A percentile compares a stretch with the other conserved stretches of the same genome.
These are phyloP conservation scores for Epichloe uncinata DNA, from an alignment of 2,329 filamentous ascomycete genomes.

Conservation along the genomic window DNA sequence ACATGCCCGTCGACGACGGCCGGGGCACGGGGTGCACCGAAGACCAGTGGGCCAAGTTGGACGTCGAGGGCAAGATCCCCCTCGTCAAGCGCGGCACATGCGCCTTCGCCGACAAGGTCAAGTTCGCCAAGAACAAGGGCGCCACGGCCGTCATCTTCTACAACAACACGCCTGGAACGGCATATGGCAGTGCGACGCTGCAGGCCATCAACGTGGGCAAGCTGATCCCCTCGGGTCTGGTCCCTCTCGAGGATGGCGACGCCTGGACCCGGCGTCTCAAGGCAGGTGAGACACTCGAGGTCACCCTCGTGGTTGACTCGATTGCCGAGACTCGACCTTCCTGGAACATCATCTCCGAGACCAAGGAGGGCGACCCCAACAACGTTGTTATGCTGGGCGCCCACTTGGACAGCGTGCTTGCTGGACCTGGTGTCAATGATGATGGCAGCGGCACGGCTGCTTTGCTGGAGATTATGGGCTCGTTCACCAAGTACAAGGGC, in stretches of 20 bases:
- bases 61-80: slow-evolving; percentile 28
- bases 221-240: slow-evolving; percentile 20
- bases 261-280: slow-evolving; percentile 19
- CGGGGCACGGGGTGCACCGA: slow-evolving; percentile 25
- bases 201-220: slow-evolving; percentile 22
- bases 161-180: slow-evolving; percentile 38
- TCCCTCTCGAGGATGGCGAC: slow-evolving; percentile 18
- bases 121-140: slow-evolving; percentile 26
- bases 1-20: slow-evolving; percentile 23
- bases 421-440: slow-evolving; percentile 27
- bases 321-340: slow-evolving; percentile 18
- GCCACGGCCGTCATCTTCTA: slow-evolving; percentile 40
- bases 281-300: slow-evolving; percentile 16
- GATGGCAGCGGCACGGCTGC: slow-evolving; percentile 24
- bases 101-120: slow-evolving; percentile 27
- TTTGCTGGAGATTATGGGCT: slow-evolving; percentile 22
- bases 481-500: slow-evolving; percentile 21
- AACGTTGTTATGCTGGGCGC: slow-evolving; percentile 28
- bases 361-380: slow-evolving; percentile 24
- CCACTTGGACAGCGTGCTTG: slow-evolving; percentile 25
- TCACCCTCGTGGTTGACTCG: slow-evolving; percentile 20
- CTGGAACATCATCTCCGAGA: slow-evolving; percentile 29
- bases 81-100: slow-evolving; percentile 32
- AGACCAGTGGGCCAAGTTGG: slow-evolving; percentile 28
- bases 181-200: slow-evolving; percentile 35